These are phyloP conservation scores for Carex scoparia DNA, from an alignment of 176 grass and related monocot genomes.

Conservation along the genomic window DNA sequence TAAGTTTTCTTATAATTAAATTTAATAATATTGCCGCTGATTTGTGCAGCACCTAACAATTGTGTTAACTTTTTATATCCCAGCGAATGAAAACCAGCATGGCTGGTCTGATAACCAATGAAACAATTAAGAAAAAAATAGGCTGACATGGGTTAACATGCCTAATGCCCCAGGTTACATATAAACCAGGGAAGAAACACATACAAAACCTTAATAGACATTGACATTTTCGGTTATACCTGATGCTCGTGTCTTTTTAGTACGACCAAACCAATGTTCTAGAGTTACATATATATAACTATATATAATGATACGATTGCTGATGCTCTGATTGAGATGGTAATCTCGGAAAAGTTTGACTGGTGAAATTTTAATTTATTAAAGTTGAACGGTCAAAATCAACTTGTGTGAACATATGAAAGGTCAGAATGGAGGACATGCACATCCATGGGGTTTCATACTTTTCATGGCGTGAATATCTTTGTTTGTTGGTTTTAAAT, in stretches of 20 bases:
- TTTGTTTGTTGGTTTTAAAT: constrained; percentile 9
- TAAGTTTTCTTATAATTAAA: too few species aligned
- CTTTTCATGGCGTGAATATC: not conserved
- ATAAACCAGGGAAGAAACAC: not conserved
- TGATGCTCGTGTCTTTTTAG: not conserved
- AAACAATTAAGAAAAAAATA: too few species aligned
- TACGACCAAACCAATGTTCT: not conserved
- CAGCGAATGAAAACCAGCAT: too few species aligned
- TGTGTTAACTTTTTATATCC: too few species aligned
- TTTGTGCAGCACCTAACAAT: too few species aligned
- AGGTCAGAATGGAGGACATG: not conserved
- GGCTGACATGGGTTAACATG: too few species aligned
- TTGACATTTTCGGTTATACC: not conserved
- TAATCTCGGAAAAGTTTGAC: not conserved
- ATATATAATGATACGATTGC: not conserved
- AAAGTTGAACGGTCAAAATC: constrained; percentile 6
- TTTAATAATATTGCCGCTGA: too few species aligned
- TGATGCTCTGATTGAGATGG: not conserved
- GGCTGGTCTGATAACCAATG: too few species aligned
- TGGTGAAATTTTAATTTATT: not conserved
- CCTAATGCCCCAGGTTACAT: not conserved
- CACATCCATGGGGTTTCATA: not conserved
- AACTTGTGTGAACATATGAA: not conserved
- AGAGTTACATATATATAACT: not conserved
- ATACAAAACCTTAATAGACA: not conserved